phyloP scores from a whole-genome alignment of 805 yeast species.

The Myxozyma melibiosi region DNA sequence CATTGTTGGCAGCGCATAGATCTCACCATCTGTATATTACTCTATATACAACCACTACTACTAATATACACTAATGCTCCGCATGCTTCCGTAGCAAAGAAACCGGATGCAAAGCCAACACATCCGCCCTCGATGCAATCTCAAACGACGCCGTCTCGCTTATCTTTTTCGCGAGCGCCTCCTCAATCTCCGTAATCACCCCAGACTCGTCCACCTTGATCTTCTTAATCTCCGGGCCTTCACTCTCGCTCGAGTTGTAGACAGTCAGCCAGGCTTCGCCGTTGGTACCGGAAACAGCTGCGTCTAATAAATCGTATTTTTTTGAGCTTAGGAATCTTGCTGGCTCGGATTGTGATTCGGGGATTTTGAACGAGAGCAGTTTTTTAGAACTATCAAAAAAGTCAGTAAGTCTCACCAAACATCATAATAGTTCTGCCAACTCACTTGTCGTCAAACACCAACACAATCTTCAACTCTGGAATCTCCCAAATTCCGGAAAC shows the following conservation, averaged over 20 bases:
- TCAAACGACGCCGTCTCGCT: slow-evolving; percentile 39
- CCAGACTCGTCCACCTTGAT: slow-evolving; percentile 19
- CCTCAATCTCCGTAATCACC: slow-evolving; percentile 34
- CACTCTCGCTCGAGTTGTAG: slow-evolving; percentile 34
- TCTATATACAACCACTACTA: neutral
- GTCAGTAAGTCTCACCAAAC: neutral
- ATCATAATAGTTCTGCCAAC: slow-evolving; percentile 32
- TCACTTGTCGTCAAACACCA: slow-evolving; percentile 53
- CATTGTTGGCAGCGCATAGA: neutral
- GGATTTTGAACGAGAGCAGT: slow-evolving; percentile 13
- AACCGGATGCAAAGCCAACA: slow-evolving; percentile 54
- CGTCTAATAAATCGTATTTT: slow-evolving; percentile 34
- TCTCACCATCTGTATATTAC: neutral
- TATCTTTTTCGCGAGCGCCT: slow-evolving; percentile 35
- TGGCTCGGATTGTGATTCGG: slow-evolving; percentile 36
- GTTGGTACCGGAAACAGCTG: slow-evolving; percentile 38
- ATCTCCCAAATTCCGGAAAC: slow-evolving; percentile 36
- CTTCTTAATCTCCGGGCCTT: slow-evolving; percentile 37
- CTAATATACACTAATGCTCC: slow-evolving; percentile 44
- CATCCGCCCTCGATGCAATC: slow-evolving; percentile 42
- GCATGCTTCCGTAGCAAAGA: slow-evolving; percentile 62
- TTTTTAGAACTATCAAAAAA: slow-evolving; percentile 2
- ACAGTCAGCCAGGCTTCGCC: slow-evolving; percentile 35
- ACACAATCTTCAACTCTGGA: slow-evolving; percentile 40
- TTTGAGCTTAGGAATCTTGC: slow-evolving; percentile 41